Conservation (phyloP, 306 rosid genomes). For the Delonix regia region DNA sequence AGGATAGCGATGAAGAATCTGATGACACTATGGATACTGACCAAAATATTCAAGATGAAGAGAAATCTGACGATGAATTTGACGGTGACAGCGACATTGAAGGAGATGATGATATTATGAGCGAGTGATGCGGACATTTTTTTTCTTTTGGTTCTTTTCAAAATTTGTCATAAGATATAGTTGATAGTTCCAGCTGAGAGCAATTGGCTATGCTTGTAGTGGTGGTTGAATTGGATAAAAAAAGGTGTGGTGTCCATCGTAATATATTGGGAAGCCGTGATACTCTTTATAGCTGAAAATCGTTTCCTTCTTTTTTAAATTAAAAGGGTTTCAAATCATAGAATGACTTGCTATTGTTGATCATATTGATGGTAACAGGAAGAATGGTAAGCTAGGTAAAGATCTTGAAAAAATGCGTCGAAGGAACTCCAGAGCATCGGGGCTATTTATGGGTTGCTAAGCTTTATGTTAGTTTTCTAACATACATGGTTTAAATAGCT, state of each 20-base stretch:
- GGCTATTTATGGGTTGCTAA: no score
- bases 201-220: background rate
- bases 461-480: no score
- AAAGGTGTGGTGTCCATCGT: background rate
- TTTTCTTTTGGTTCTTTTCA: background rate
- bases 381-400: background rate
- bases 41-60: constrained; percentile 42
- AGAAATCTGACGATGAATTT: constrained; percentile 42
- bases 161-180: background rate
- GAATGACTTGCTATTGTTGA: background rate
- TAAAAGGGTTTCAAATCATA: background rate
- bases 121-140: constrained; percentile 29
- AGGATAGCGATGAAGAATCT: constrained; percentile 65
- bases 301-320: background rate
- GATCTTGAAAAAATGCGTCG: no score
- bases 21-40: constrained; percentile 79
- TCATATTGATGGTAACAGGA: background rate
- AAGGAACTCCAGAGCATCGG: no score
- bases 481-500: no score
- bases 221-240: constrained; percentile 3
- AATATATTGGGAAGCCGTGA: background rate
- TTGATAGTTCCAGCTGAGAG: background rate
- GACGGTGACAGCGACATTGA: constrained; percentile 53
- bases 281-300: background rate
- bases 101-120: constrained; percentile 52